phyloP scores from a whole-genome alignment of 352 stramenopile genomes.

The Globisporangium viniferum region DNA sequence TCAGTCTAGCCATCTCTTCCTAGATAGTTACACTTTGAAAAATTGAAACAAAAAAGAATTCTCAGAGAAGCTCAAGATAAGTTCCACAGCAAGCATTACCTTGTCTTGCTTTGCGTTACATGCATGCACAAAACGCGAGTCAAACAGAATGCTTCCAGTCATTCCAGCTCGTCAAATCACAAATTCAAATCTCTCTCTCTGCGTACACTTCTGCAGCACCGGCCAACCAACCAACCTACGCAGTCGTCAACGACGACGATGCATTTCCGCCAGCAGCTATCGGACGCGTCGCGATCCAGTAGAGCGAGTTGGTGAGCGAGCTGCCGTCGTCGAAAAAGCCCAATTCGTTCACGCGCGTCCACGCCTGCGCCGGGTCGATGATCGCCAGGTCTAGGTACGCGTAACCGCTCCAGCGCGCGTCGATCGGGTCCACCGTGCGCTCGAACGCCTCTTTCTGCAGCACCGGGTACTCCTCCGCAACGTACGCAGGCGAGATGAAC shows the following conservation, averaged over 20 bases:
- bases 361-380: slow-evolving; percentile 67
- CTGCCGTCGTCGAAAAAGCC: slow-evolving; percentile 84
- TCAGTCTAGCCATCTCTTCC: too few relatives aligned
- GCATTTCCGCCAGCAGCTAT: slow-evolving; percentile 8
- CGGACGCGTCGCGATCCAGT: slow-evolving; percentile 86
- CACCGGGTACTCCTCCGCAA: slow-evolving; percentile 78
- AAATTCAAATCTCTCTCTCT: neutral
- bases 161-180: neutral
- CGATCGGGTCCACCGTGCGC: slow-evolving; percentile 53
- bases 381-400: slow-evolving; percentile 83
- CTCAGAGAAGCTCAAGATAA: too few relatives aligned
- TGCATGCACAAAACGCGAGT: neutral
- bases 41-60: too few relatives aligned
- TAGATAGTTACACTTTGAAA: too few relatives aligned
- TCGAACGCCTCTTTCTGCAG: slow-evolving; percentile 70
- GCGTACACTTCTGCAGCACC: too few relatives aligned
- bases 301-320: slow-evolving; percentile 87
- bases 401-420: slow-evolving; percentile 82
- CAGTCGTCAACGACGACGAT: neutral
- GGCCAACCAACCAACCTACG: neutral
- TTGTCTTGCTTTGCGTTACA: neutral
- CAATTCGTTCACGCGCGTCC: slow-evolving; percentile 60
- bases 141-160: neutral
- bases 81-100: too few relatives aligned
- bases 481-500: slow-evolving; percentile 65